phyloP scores from a whole-genome alignment of 805 yeast species.

The Citeromyces nyonsensis region DNA sequence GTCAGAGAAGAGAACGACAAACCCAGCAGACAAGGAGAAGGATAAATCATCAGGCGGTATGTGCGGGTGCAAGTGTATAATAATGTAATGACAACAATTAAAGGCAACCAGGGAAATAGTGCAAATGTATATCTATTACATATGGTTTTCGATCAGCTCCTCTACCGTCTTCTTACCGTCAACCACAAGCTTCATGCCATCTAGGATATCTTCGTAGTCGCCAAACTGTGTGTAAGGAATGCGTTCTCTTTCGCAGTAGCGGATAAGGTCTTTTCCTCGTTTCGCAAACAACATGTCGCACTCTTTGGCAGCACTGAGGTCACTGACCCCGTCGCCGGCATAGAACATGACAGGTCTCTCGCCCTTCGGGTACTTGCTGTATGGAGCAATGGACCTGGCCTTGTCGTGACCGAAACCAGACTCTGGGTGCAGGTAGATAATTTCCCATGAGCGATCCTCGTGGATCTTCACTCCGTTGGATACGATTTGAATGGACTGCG shows the following conservation, averaged over 20 bases:
- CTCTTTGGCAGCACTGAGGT: slow-evolving; percentile 87
- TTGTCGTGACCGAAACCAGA: slow-evolving; percentile 92
- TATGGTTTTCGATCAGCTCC: slow-evolving; percentile 16
- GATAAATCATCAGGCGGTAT: no score
- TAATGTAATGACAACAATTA: no score
- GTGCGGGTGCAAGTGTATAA: no score
- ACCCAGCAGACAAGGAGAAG: no score
- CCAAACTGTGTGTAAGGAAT: slow-evolving; percentile 80
- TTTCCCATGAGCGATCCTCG: slow-evolving; percentile 59
- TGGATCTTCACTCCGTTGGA: slow-evolving; percentile 58
- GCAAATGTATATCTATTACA: not conserved
- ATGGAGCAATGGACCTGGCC: slow-evolving; percentile 46
- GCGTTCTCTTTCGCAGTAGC: slow-evolving; percentile 63
- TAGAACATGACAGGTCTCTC: slow-evolving; percentile 62
- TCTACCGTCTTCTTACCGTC: slow-evolving; percentile 20
- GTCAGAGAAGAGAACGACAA: no score
- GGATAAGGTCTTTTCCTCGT: slow-evolving; percentile 78
- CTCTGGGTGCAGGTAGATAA: slow-evolving; percentile 63
- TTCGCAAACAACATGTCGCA: slow-evolving; percentile 90
- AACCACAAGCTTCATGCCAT: slow-evolving; percentile 39
- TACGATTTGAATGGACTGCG: slow-evolving; percentile 59
- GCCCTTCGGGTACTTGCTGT: slow-evolving; percentile 7
- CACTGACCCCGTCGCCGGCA: slow-evolving; percentile 97
- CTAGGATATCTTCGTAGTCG: slow-evolving; percentile 58
- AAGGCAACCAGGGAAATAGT: no score